Conservation (phyloP, 352 stramenopile genomes). For the Globisporangium nodosum region DNA sequence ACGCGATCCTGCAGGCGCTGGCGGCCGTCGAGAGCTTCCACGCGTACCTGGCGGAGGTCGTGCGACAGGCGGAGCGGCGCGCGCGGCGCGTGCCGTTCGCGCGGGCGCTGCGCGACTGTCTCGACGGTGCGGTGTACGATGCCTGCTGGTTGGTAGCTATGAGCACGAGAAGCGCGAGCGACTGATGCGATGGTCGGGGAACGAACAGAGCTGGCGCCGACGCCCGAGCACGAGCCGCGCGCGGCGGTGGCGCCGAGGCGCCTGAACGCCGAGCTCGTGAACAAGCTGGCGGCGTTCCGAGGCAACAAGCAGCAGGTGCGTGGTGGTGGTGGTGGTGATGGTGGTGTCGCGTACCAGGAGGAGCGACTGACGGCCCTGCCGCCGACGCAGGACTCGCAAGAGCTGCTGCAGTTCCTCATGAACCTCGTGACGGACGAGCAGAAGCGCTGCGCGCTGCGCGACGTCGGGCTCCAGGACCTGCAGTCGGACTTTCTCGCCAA, state of each 20-base stretch:
- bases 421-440: constrained; percentile 73
- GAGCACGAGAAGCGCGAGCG: neutral
- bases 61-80: constrained; percentile 27
- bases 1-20: constrained; percentile 83
- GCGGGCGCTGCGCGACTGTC: constrained; percentile 50
- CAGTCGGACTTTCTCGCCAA: constrained; percentile 14
- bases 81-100: constrained; percentile 55
- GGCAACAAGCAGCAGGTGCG: constrained; percentile 72
- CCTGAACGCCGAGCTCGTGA: constrained; percentile 59
- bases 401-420: constrained; percentile 84
- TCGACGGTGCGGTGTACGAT: constrained; percentile 36
- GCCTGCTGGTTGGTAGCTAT: neutral
- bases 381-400: constrained; percentile 58
- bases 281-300: constrained; percentile 47
- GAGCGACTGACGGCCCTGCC: neutral
- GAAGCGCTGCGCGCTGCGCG: constrained; percentile 36
- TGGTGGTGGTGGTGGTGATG: neutral
- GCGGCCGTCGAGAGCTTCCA: constrained; percentile 65
- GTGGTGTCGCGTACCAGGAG: too few relatives aligned
- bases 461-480: constrained; percentile 52
- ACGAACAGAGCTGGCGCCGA: constrained; percentile 21
- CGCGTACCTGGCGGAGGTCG: constrained; percentile 62
- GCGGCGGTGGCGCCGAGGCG: constrained; percentile 35
- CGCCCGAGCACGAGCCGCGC: constrained; percentile 23
- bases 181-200: neutral